Evolutionary conservation across 371 early-diverging fungal genomes (phyloP).

Genomic region (Mycotypha africana): DNA sequence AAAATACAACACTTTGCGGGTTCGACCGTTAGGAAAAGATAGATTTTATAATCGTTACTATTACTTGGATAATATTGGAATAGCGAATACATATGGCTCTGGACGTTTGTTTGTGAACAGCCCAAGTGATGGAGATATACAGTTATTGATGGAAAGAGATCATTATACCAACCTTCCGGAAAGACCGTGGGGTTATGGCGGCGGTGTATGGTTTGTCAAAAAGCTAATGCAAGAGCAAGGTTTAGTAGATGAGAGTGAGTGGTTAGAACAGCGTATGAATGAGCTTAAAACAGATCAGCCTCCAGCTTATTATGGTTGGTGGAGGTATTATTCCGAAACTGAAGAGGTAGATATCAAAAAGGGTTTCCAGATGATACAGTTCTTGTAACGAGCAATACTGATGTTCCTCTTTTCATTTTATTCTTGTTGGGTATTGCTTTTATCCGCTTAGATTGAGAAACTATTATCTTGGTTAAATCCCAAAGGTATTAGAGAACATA

Average conservation of each 20-base stretch:
- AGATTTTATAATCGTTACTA: slow-evolving; percentile 83
- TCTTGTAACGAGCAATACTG: too few relatives aligned
- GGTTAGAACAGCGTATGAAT: slow-evolving; percentile 30
- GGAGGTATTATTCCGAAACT: slow-evolving; percentile 44
- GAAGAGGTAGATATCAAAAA: slow-evolving; percentile 35
- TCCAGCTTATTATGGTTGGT: slow-evolving; percentile 15
- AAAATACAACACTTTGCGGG: slow-evolving; percentile 56
- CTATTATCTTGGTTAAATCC: slow-evolving; percentile 42
- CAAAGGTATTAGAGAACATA: slow-evolving; percentile 38
- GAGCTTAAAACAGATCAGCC: slow-evolving; percentile 3
- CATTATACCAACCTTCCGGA: slow-evolving; percentile 14
- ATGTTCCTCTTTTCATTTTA: too few relatives aligned
- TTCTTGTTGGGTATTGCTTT: background rate
- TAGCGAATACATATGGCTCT: slow-evolving; percentile 51
- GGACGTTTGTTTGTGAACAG: slow-evolving; percentile 64
- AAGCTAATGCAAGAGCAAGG: slow-evolving; percentile 41
- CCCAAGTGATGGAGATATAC: slow-evolving; percentile 48
- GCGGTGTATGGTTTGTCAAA: slow-evolving; percentile 31
- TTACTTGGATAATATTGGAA: slow-evolving; percentile 75
- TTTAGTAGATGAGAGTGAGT: slow-evolving; percentile 31
- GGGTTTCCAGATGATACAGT: too few relatives aligned
- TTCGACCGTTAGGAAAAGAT: slow-evolving; percentile 75
- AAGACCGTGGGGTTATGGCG: slow-evolving; percentile 37
- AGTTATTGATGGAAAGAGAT: slow-evolving; percentile 41
- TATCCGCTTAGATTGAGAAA: slow-evolving; percentile 29